phyloP scores from a whole-genome alignment of 176 grass and related monocot genomes.

The Paspalum vaginatum region DNA sequence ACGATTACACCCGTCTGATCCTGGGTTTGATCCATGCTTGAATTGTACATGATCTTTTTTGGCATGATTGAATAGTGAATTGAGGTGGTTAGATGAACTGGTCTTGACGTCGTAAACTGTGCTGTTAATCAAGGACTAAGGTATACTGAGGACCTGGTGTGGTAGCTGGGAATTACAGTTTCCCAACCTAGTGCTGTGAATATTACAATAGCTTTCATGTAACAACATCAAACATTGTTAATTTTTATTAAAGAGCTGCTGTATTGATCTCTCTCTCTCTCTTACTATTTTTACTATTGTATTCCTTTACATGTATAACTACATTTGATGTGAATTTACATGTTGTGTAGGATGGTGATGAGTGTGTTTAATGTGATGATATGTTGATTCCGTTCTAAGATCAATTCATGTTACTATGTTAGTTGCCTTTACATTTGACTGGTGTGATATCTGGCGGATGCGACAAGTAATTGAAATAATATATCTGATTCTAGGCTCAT shows the following conservation, averaged over 20 bases:
- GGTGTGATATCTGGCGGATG: neutral
- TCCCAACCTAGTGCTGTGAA: neutral
- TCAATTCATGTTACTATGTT: neutral
- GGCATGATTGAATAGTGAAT: neutral
- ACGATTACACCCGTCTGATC: constrained; percentile 6
- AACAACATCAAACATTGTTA: neutral
- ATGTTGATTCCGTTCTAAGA: neutral
- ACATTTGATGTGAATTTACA: neutral
- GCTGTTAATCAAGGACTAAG: neutral
- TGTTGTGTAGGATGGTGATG: neutral
- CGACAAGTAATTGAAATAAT: neutral
- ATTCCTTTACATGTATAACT: neutral
- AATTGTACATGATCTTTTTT: neutral
- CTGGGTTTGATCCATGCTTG: neutral
- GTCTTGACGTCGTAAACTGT: neutral
- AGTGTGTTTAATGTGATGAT: too few relatives aligned
- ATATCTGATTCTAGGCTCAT: constrained; percentile 61
- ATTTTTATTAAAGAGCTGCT: neutral
- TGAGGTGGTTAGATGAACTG: neutral
- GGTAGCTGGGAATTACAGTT: neutral
- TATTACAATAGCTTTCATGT: neutral
- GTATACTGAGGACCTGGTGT: neutral
- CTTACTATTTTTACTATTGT: neutral
- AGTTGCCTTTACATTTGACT: neutral
- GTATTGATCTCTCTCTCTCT: neutral